Base-by-base conservation (phyloP, 177 flowering plant species). In the Vitis hybrid region DNA sequence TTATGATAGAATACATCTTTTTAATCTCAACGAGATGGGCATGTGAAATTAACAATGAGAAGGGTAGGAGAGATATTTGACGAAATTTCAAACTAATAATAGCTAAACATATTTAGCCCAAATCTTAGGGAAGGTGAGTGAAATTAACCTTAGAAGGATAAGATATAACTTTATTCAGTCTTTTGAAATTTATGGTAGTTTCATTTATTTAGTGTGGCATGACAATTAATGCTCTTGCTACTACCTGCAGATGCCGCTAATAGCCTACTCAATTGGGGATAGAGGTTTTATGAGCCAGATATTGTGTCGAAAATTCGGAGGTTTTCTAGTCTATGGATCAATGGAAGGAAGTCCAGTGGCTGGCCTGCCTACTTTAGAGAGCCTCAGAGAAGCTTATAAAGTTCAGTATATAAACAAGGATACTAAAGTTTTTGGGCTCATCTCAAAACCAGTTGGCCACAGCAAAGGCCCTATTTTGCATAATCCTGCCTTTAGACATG, bases 361-460 rank as follows among this genome's bases (percentile, higher is more conserved):
- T 68, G 92, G 95, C 47, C 71, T 84, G 66, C 91, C 91, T 19
- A 71, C 84, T 28, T 50, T 90, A 67, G 72, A 33, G 50, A 78
- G 79, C 72, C 83, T 90, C 17, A 67, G 61, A 68, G 68, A 89
- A 63, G 71, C 70, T 20, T 90, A 89, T 50, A 78, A 74, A 63
- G 59, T 84, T 8, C 75, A 81, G 64, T 22, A 62, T 52, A 63
- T 85, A 11, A 77, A 82, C 61, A 69, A 65, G 7, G 86, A 88
- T 28, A 87, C 92, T 52, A 85, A 84, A 75, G 82, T 89, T 58
- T 85, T 78, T 71, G 96, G 93, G 49, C 82, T 91, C 12, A 81
- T 91, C 50, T 79, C 86, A 56, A 91, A 91, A 20, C 96, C 96
- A 44, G 88, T 89, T 4, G 75, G 90, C 67, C 96, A 91, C 77